Conservation (phyloP, 352 stramenopile species). For the Globisporangium sylvaticum region DNA sequence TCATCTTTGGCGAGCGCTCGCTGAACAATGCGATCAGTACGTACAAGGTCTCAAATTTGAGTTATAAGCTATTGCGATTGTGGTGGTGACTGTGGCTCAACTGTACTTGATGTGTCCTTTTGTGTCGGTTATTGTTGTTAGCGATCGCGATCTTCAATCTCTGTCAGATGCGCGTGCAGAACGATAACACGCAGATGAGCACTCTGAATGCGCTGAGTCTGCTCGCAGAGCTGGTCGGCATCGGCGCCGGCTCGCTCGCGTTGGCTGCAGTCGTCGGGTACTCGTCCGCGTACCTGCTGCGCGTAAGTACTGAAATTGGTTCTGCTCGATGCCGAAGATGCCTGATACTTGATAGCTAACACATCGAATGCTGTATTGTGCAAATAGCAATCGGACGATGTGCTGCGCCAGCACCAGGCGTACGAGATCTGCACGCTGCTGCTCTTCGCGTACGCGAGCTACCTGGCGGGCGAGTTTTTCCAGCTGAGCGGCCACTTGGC, state of each 20-base stretch:
- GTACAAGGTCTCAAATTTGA: neutral
- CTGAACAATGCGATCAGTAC: constrained; percentile 86
- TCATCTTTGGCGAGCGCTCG: constrained; percentile 91
- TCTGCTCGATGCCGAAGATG: neutral
- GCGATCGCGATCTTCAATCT: constrained; percentile 80
- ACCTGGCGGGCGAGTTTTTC: constrained; percentile 31
- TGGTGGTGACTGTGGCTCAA: neutral
- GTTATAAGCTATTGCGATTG: neutral
- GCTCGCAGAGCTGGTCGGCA: constrained; percentile 41
- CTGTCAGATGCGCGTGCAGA: constrained; percentile 58
- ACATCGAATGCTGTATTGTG: neutral
- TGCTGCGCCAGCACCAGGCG: constrained; percentile 44
- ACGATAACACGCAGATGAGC: constrained; percentile 38
- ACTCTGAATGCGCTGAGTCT: constrained; percentile 29
- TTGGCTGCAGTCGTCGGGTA: constrained; percentile 49
- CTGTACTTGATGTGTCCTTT: neutral
- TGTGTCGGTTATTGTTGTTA: neutral
- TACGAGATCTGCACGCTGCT: constrained; percentile 73
- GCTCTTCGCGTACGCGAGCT: constrained; percentile 37
- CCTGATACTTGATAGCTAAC: too few species aligned
- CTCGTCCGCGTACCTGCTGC: constrained; percentile 15
- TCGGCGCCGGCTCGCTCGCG: constrained; percentile 45
- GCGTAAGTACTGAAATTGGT: constrained; percentile 41
- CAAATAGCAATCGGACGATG: constrained; percentile 34
- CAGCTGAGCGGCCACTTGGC: constrained; percentile 74